Evolutionary conservation across 2,329 filamentous ascomycete genomes (phyloP), one percentile per base, ranked within the genome.

Genomic region (Phialophora expanda): DNA sequence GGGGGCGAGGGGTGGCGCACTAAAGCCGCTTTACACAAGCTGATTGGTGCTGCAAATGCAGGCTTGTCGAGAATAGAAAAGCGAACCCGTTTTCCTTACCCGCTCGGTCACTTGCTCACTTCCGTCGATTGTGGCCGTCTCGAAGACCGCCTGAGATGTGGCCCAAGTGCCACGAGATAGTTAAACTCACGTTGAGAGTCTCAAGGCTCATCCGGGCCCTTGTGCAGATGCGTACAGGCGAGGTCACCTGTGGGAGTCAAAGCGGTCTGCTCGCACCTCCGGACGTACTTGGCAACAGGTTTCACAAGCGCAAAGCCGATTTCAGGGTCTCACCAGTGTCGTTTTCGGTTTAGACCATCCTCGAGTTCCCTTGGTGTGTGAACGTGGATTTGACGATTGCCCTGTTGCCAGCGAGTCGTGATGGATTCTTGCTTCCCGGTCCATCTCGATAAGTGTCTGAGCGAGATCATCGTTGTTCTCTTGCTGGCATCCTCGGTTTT

Each of bases 291-390:
- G 34, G 38, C 34, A 53, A 60, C 20, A 51, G 46, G 58, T 61
- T 61, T 61, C 58, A 44, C 44, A 61, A 53, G 32, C 22, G 51
- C 64, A 69, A 61, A 63, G 59, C 55, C 59, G 46, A 65, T 67
- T 65, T 60, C 26, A 61, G 62, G 66, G 63, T 63, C 59, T 48
- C 66, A 68, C 66, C 66, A 68, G 60, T 26, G 28, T 63, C 60
- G 28, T 56, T 68, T 64, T 63, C 44, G 55, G 63, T 54, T 64
- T 68, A 68, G 66, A 48, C 56, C 50, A 26, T 60, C 20, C 59
- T 56, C 57, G 60, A 59, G 59, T 63, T 53, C 57, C 50, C 56
- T 20, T 55, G 46, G 46, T 22, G 41, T 56, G 62, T 55, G 24
- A 60, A 57, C 51, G 50, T 53, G 41, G 30, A 58, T 48, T 61